Percentiles rank a stretch among this genome's conserved stretches.
phyloP scores from a whole-genome alignment of 2,329 filamentous ascomycete species.

The Teratosphaeria pseudoeucalypti region DNA sequence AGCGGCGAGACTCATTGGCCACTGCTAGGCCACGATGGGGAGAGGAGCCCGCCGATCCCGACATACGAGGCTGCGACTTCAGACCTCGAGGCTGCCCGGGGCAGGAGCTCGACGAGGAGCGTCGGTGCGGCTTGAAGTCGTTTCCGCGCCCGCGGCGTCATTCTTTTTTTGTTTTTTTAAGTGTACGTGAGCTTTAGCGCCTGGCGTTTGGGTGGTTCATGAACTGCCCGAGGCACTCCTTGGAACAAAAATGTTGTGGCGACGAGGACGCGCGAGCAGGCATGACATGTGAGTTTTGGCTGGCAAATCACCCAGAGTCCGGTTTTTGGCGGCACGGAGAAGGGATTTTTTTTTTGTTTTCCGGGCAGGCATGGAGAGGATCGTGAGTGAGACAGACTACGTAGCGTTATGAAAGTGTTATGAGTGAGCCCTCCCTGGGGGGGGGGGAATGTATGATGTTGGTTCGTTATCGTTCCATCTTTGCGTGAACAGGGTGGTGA shows the following conservation, averaged over 20 bases:
- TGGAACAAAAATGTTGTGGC: neutral
- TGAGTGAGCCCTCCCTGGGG: neutral
- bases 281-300: neutral
- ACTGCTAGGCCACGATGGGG: constrained; percentile 4
- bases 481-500: too few relatives aligned
- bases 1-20: constrained; percentile 5
- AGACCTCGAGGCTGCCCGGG: constrained; percentile 17
- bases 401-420: neutral
- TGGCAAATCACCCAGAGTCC: neutral
- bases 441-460: neutral
- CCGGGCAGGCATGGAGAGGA: neutral
- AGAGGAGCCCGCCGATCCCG: constrained; percentile 56
- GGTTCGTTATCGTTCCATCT: neutral
- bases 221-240: neutral
- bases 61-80: constrained; percentile 67
- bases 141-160: neutral
- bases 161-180: neutral
- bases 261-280: neutral
- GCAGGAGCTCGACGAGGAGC: constrained; percentile 13
- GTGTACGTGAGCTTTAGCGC: neutral
- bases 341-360: neutral
- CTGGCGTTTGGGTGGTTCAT: neutral
- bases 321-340: neutral
- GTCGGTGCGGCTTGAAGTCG: neutral
- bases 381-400: neutral